Percentiles rank a stretch among this genome's conserved stretches.
Evolutionary conservation across 75 land plant species (phyloP).

Genomic region (Gnetum montanum): DNA sequence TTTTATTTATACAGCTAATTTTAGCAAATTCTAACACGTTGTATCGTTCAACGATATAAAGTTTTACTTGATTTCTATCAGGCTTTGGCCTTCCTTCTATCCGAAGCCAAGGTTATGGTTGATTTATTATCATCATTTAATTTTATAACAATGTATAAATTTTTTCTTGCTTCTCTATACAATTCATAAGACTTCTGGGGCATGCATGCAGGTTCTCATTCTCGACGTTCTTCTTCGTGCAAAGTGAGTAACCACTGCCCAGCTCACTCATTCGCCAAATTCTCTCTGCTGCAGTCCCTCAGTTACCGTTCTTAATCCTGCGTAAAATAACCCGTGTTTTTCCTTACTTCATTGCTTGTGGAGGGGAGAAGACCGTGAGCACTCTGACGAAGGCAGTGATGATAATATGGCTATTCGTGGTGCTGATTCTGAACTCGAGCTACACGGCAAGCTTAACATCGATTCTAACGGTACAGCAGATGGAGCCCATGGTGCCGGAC

Average conservation of each 20-base stretch:
- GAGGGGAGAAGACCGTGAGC: constrained; percentile 2
- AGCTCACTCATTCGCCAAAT: background rate
- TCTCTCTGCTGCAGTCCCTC: no score
- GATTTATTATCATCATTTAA: no score
- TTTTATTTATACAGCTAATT: no score
- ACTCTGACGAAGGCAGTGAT: background rate
- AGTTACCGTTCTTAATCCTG: background rate
- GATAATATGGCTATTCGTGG: constrained; percentile 37
- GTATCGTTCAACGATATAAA: no score
- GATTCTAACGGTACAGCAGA: constrained; percentile 35
- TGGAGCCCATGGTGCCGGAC: constrained; percentile 23
- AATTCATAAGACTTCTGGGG: no score
- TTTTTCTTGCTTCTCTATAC: no score
- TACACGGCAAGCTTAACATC: constrained; percentile 51
- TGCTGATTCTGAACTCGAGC: constrained; percentile 26
- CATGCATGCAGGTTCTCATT: constrained; percentile 4
- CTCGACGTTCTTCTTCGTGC: background rate
- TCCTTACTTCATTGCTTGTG: background rate
- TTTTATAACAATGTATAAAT: no score
- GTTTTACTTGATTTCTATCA: no score
- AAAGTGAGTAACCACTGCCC: background rate
- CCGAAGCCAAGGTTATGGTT: no score
- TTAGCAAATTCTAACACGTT: no score
- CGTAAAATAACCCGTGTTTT: background rate
- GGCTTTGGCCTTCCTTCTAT: no score